Base-by-base conservation (phyloP, 1,139 yeast genomes). In the Geotrichum klebahnii region DNA sequence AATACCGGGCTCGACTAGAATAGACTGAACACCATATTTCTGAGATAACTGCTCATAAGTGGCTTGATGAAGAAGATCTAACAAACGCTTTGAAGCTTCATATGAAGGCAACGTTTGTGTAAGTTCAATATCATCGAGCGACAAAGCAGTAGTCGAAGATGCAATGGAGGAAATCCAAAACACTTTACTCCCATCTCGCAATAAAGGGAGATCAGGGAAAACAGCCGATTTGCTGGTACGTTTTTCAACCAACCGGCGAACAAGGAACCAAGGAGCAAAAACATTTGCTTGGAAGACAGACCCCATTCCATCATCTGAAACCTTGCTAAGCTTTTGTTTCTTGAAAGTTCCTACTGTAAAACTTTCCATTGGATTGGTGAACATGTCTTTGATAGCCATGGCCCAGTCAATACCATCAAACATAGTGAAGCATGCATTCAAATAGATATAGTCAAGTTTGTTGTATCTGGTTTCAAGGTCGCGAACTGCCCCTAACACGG, bases 211-310 rank as follows among this genome's bases (percentile, higher is more conserved):
- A 33, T 75, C 82, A 59, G 82, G 85, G 39, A 86, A 71, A 9
- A 44, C 46, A 8, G 49, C 52, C 6, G 26, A 20, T 4, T 20
- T 46, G 33, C 29, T 33, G 4, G 37, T 33, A 16, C 54, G 44
- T 8, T 41, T 26, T 33, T 42, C 31, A 9, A 44, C 35, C 23
- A 52, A 33, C 12, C 48, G 38, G 12, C 52, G 42, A 41, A 65
- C 58, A 46, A 92, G 71, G 66, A 82, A 92, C 70, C 86, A 90
- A 1, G 97, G 98, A 0, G 96, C 96, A 68, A 94, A 86, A 12
- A 90, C 96, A 64, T 92, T 92, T 4, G 95, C 95, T 68, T 92
- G 96, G 69, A 92, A 94, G 4, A 89, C 90, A 33, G 85, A 70
- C 0, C 98, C 97, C 73, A 92, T 61, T 0, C 80, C 89, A 55